Conservation (phyloP, 345 rosid species). For the Lepidium sativum region DNA sequence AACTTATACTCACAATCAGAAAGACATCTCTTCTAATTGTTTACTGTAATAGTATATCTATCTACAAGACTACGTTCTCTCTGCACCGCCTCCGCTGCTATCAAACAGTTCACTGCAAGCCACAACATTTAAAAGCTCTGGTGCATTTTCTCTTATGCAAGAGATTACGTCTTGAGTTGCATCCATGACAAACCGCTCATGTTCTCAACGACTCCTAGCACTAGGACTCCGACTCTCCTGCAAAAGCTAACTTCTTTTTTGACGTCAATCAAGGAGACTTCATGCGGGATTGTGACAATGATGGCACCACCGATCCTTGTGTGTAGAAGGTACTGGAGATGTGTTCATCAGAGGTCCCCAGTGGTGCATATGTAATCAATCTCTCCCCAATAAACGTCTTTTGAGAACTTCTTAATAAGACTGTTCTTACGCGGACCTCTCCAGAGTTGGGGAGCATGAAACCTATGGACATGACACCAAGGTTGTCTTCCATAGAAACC, state of each 20-base stretch:
- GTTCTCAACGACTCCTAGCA: conserved; percentile 92
- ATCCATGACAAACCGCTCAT: conserved; percentile 80
- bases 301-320: conserved; percentile 89
- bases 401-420: conserved; percentile 80
- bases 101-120: conserved; percentile 77
- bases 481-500: conserved; percentile 83
- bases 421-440: conserved; percentile 93
- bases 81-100: conserved; percentile 78
- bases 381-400: too few species aligned
- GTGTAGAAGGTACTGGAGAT: conserved; percentile 80
- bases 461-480: conserved; percentile 96
- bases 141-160: conserved; percentile 56
- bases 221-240: conserved; percentile 81
- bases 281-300: conserved; percentile 85
- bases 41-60: too few species aligned
- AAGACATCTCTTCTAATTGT: too few species aligned
- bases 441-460: conserved; percentile 94
- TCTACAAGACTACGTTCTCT: too few species aligned
- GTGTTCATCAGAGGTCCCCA: conserved; percentile 94
- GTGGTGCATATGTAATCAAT: too few species aligned
- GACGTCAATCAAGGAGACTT: conserved; percentile 87
- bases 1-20: too few species aligned
- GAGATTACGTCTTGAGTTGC: conserved; percentile 46
- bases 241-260: conserved; percentile 87
- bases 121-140: conserved; percentile 55